Percentiles rank a stretch among this genome's conserved stretches.
These are phyloP conservation scores for Phialophora tarda DNA, from an alignment of 2,329 filamentous ascomycete species.

Conservation along the genomic window DNA sequence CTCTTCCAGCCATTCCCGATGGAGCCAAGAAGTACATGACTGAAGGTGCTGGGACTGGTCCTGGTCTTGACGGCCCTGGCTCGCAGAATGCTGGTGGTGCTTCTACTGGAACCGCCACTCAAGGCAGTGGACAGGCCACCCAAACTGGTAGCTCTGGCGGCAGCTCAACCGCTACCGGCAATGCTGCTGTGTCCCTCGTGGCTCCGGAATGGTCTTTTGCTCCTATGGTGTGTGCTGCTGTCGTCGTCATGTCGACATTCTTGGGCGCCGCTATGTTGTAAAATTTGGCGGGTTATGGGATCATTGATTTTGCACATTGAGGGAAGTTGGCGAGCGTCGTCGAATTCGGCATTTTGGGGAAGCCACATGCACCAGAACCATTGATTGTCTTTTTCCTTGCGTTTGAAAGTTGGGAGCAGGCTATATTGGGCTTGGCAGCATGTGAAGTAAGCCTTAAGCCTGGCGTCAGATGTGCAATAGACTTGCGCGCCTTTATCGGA, in stretches of 20 bases:
- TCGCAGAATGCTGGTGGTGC: constrained; percentile 61
- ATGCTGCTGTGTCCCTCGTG: constrained; percentile 53
- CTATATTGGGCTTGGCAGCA: constrained; percentile 12
- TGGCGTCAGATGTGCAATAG: constrained; percentile 27
- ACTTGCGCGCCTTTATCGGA: constrained; percentile 21
- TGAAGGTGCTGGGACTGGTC: constrained; percentile 62
- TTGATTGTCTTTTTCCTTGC: constrained; percentile 20
- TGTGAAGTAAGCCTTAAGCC: constrained; percentile 14
- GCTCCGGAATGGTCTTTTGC: constrained; percentile 55
- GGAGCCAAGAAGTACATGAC: constrained; percentile 63
- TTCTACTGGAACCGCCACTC: constrained; percentile 55
- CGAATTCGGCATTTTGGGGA: neutral
- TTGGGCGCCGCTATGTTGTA: constrained; percentile 58
- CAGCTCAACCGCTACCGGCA: constrained; percentile 41
- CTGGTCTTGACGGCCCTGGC: constrained; percentile 61
- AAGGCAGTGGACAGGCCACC: constrained; percentile 54
- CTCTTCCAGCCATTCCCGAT: constrained; percentile 63
- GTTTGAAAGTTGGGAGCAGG: constrained; percentile 14
- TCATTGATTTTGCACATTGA: constrained; percentile 2
- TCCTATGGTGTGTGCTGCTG: constrained; percentile 58
- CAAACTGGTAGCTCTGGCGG: constrained; percentile 42
- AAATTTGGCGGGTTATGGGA: constrained; percentile 25
- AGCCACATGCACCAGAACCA: constrained; percentile 7
- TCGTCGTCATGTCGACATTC: constrained; percentile 59
- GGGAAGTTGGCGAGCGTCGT: neutral